Base-by-base conservation (phyloP, 805 yeast genomes). In the Wickerhamiella galacta region DNA sequence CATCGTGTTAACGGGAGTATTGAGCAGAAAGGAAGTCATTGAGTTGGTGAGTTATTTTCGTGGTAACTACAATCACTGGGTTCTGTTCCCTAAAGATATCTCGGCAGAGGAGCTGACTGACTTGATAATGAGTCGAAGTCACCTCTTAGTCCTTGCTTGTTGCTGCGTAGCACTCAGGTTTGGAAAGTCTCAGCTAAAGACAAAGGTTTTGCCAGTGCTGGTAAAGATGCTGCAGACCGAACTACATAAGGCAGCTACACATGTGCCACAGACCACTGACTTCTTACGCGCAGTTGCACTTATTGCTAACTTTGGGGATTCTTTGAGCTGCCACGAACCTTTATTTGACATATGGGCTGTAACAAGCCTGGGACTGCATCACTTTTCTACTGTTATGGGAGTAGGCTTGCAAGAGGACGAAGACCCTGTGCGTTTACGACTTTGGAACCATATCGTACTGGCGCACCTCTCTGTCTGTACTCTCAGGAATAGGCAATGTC, bases 1-100 rank as follows among this genome's bases (percentile, higher is more conserved):
- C 45, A 50, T 75, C 3, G 57, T 78, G 3, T 43, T 66, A 2
- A 44, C 65, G 17, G 68, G 69, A 1, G 52, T 75, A 4, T 44
- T 79, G 11, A 45, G 68, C 1, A 44, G 59, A 25, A 50, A 53
- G 3, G 72, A 74, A 41, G 70, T 70, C 0, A 42, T 63, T 5
- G 57, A 58, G 12, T 51, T 77, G 25, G 53, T 78, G 41, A 62
- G 61, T 33, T 66, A 65, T 30, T 79, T 78, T 48, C 57, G 76
- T 27, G 68, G 71, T 31, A 64, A 75, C 44, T 78, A 73, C 46
- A 81, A 83, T 4, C 61, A 81, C 20, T 79, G 92, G 92, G 71
- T 76, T 3, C 70, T 78, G 34, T 70, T 78, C 32, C 82, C 85
- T 0, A 64, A 64, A 20, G 57, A 56, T 10, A 46, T 66, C 22